These are phyloP conservation scores for Dothistroma septosporum DNA, from an alignment of 2,329 filamentous ascomycete genomes.

Conservation along the genomic window DNA sequence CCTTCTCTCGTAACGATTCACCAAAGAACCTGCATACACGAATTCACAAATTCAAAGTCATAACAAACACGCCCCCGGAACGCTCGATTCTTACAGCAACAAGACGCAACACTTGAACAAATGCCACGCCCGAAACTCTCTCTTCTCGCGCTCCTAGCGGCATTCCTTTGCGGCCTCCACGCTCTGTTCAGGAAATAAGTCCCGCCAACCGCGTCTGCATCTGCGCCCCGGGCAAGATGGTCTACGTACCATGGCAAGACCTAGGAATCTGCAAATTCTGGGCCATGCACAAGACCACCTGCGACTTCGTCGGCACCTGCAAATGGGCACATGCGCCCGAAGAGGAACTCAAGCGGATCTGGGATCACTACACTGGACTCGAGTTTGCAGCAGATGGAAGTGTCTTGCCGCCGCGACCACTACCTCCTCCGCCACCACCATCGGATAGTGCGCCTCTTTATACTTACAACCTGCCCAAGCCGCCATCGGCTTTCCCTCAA, in stretches of 20 bases:
- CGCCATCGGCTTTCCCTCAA: background rate
- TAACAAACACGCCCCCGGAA: background rate
- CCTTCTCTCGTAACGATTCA: background rate
- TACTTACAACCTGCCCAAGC: background rate
- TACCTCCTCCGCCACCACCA: background rate
- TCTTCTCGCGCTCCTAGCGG: background rate
- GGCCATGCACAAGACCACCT: constrained; percentile 16
- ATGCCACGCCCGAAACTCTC: background rate
- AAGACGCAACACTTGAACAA: background rate
- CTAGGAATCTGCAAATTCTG: constrained; percentile 27
- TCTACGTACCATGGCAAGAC: constrained; percentile 23
- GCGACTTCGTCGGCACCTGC: constrained; percentile 11
- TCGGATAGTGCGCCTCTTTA: background rate
- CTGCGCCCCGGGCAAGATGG: too few relatives aligned
- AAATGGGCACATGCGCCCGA: constrained; percentile 19
- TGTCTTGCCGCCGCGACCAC: constrained; percentile 1
- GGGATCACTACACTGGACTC: constrained; percentile 14
- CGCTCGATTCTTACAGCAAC: background rate
- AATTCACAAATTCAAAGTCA: background rate
- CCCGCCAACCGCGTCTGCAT: too few relatives aligned
- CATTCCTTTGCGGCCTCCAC: background rate
- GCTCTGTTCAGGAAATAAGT: background rate
- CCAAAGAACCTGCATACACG: background rate
- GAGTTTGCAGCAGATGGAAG: background rate
- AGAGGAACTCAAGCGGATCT: constrained; percentile 14